phyloP scores from a whole-genome alignment of 2,329 filamentous ascomycete genomes.

The Fusarium denticulatum region DNA sequence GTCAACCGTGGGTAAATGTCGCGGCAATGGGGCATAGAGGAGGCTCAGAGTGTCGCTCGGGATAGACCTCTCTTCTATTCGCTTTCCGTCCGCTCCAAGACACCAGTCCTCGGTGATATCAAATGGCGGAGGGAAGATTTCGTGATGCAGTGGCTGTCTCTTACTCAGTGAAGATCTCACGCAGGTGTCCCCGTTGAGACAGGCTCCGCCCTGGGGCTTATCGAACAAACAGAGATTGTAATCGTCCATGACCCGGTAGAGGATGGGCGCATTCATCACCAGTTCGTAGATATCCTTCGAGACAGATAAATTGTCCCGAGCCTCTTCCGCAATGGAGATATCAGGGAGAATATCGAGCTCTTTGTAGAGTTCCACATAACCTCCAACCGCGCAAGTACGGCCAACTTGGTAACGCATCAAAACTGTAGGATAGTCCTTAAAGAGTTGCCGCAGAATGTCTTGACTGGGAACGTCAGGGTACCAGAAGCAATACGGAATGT shows the following conservation, averaged over 20 bases:
- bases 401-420: slow-evolving; percentile 51
- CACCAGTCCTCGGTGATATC: slow-evolving; percentile 19
- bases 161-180: not conserved
- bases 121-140: not conserved
- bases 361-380: slow-evolving; percentile 48
- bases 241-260: slow-evolving; percentile 52
- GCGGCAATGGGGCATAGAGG: slow-evolving; percentile 45
- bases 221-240: slow-evolving; percentile 36
- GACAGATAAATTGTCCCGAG: slow-evolving; percentile 42
- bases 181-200: slow-evolving; percentile 24
- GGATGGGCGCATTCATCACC: slow-evolving; percentile 42
- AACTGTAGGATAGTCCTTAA: slow-evolving; percentile 38
- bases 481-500: slow-evolving; percentile 55
- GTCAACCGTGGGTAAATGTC: slow-evolving; percentile 48
- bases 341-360: slow-evolving; percentile 53
- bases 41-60: not conserved
- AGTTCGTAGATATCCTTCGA: slow-evolving; percentile 43
- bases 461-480: slow-evolving; percentile 50
- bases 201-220: not conserved
- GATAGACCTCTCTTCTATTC: not conserved
- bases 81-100: not conserved
- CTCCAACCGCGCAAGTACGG: slow-evolving; percentile 53
- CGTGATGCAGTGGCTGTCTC: not conserved
- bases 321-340: slow-evolving; percentile 53
- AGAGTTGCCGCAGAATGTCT: slow-evolving; percentile 50